phyloP scores from a whole-genome alignment of 179 eudicot genomes.

The Corrigiola litoralis region DNA sequence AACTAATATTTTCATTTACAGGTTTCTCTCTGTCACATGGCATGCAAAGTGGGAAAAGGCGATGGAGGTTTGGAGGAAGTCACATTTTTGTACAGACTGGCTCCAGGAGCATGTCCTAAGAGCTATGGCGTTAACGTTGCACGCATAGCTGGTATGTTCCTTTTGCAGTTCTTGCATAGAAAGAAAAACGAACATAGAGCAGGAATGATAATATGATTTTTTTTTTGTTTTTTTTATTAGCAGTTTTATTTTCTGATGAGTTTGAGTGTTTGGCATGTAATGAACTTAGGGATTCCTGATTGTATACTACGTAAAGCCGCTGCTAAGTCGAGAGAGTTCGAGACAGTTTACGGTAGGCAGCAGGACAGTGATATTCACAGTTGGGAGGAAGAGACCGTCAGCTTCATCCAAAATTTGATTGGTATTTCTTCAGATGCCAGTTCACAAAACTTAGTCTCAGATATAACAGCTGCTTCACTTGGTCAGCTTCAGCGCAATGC shows the following conservation, averaged over 20 bases:
- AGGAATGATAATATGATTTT: neutral
- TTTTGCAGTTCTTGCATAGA: neutral
- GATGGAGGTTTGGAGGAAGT: slow-evolving; percentile 80
- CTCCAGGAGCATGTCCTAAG: slow-evolving; percentile 90
- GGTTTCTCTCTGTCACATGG: slow-evolving; percentile 97
- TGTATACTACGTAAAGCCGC: slow-evolving; percentile 66
- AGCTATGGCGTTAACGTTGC: slow-evolving; percentile 99
- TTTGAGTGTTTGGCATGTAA: neutral
- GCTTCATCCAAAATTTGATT: slow-evolving; percentile 33
- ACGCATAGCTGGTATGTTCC: slow-evolving; percentile 63
- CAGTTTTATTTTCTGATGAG: neutral
- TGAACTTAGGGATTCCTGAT: slow-evolving; percentile 73
- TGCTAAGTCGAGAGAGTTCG: slow-evolving; percentile 78
- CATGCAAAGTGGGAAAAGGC: slow-evolving; percentile 78
- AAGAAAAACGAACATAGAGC: neutral
- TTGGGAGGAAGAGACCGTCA: slow-evolving; percentile 32
- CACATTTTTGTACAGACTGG: slow-evolving; percentile 81
- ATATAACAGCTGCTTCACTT: slow-evolving; percentile 21
- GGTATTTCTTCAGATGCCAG: slow-evolving; percentile 15
- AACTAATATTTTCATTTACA: slow-evolving; percentile 18
- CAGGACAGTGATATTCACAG: slow-evolving; percentile 11
- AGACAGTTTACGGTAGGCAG: slow-evolving; percentile 53
- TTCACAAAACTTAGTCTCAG: slow-evolving; percentile 16
- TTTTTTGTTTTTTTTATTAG: neutral
- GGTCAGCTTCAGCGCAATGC: slow-evolving; percentile 55